Conservation (phyloP, 352 stramenopile species). For the Bremia lactucae region DNA sequence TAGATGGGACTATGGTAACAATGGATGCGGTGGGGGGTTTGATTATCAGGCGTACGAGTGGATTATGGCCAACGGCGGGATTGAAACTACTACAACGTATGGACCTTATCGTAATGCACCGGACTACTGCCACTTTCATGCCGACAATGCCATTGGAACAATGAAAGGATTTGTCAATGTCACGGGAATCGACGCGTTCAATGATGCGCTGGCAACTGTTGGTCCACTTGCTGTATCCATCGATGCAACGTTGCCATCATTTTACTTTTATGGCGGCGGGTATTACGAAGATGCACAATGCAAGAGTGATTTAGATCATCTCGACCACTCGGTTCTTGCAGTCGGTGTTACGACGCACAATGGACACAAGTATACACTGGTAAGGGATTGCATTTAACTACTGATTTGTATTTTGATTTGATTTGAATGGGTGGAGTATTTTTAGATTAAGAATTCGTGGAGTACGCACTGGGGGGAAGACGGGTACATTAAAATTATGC, state of each 20-base stretch:
- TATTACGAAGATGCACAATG: slow-evolving; percentile 84
- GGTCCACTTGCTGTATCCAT: slow-evolving; percentile 86
- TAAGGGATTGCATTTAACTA: slow-evolving; percentile 5
- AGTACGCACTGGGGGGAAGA: slow-evolving; percentile 89
- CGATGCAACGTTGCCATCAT: slow-evolving; percentile 70
- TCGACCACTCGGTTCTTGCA: slow-evolving; percentile 88
- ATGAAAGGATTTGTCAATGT: slow-evolving; percentile 80
- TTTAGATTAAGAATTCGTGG: slow-evolving; percentile 90
- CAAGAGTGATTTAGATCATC: slow-evolving; percentile 83
- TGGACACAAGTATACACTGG: slow-evolving; percentile 88
- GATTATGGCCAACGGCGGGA: slow-evolving; percentile 73
- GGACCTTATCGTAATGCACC: slow-evolving; percentile 81
- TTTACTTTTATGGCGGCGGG: slow-evolving; percentile 85
- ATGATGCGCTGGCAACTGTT: slow-evolving; percentile 67
- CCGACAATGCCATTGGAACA: slow-evolving; percentile 49
- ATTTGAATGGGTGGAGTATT: neutral
- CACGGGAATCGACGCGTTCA: slow-evolving; percentile 59
- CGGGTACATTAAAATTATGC: slow-evolving; percentile 87
- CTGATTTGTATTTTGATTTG: neutral
- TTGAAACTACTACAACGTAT: slow-evolving; percentile 78
- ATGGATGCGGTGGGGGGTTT: slow-evolving; percentile 80
- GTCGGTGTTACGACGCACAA: slow-evolving; percentile 85
- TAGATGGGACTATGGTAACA: slow-evolving; percentile 86
- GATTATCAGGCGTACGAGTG: slow-evolving; percentile 87
- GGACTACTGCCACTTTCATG: slow-evolving; percentile 85